Evolutionary conservation across 1,284 basidiomycete species (phyloP), one percentile per base, ranked within the genome.

Genomic region (Agaricales sp.): DNA sequence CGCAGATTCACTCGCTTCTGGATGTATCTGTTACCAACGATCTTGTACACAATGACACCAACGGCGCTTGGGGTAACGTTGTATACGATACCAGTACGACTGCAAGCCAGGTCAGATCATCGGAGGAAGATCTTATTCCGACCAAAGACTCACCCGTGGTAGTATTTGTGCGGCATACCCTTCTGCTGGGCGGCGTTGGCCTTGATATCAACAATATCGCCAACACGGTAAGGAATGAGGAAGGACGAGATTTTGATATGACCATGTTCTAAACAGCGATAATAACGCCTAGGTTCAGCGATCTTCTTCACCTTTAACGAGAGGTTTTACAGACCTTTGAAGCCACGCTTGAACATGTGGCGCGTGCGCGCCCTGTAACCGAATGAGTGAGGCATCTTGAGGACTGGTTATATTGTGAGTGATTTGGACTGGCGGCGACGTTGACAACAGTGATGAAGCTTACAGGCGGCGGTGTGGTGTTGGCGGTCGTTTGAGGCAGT

Each of bases 1-100:
- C 96, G 91, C 71, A 99, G 74, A 86, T 98, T 99, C 68, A 99
- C 95, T 54, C 95, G 90, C 82, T 99, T 99, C 79, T 99, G 94
- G 50, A 99, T 75, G 85, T 97, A 98, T 60, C 95, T 91, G 78
- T 95, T 95, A 62, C 95, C 95, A 62, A 99, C 94, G 61, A 97
- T 80, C 75, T 99, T 99, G 89, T 97, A 87, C 60, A 95, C 84
- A 68, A 99, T 94, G 55, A 99, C 90, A 69, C 94, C 94, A 59
- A 99, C 94, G 51, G 92, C 87, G 52, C 83, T 81, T 54, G 90
- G 91, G 49, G 95, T 92, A 57, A 99, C 94, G 74, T 98, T 98
- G 83, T 96, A 99, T 57, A 99, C 77, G 62, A 99, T 95, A 59
- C 96, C 95, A 57, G 95, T 99, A 56, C 91, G 89, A 61, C 91